These are phyloP conservation scores for Pseudonectria foliicola DNA, from an alignment of 2,329 filamentous ascomycete species.

Conservation along the genomic window DNA sequence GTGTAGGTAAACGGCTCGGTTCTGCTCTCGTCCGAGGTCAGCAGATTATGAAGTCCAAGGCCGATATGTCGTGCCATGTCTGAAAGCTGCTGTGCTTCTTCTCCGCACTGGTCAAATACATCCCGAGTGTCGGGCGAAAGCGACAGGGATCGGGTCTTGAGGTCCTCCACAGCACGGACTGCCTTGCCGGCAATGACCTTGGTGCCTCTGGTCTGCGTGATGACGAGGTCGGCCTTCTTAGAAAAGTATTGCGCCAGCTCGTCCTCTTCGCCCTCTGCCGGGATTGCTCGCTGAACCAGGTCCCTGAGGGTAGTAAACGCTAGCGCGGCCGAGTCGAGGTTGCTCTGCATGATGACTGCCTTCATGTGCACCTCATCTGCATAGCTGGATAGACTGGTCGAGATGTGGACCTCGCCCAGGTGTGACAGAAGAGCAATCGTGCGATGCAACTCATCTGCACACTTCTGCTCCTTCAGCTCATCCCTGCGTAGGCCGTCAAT, in stretches of 20 bases:
- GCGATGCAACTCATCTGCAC: slow-evolving; percentile 71
- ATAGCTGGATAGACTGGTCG: slow-evolving; percentile 61
- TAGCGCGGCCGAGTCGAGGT: slow-evolving; percentile 70
- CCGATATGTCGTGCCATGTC: slow-evolving; percentile 62
- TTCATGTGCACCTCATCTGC: slow-evolving; percentile 76
- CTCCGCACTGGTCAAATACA: slow-evolving; percentile 64
- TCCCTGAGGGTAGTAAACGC: slow-evolving; percentile 56
- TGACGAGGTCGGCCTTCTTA: slow-evolving; percentile 63
- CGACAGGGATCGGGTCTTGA: slow-evolving; percentile 68
- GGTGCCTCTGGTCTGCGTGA: slow-evolving; percentile 69
- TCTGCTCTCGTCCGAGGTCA: slow-evolving; percentile 63
- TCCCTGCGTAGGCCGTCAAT: slow-evolving; percentile 78
- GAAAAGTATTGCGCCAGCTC: slow-evolving; percentile 61
- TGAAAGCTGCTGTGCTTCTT: slow-evolving; percentile 57
- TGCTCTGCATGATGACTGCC: slow-evolving; percentile 67
- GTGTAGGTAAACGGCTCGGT: slow-evolving; percentile 57
- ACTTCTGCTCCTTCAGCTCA: slow-evolving; percentile 78
- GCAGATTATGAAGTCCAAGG: slow-evolving; percentile 54
- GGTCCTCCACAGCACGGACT: slow-evolving; percentile 67
- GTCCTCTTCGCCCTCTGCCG: slow-evolving; percentile 45
- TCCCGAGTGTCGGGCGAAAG: slow-evolving; percentile 60
- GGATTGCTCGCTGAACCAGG: slow-evolving; percentile 61
- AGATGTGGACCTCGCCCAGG: slow-evolving; percentile 73
- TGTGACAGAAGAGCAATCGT: slow-evolving; percentile 85
- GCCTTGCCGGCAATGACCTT: slow-evolving; percentile 81